Base-by-base conservation (phyloP, 2,329 filamentous ascomycete species). In the Boeremia exigua region DNA sequence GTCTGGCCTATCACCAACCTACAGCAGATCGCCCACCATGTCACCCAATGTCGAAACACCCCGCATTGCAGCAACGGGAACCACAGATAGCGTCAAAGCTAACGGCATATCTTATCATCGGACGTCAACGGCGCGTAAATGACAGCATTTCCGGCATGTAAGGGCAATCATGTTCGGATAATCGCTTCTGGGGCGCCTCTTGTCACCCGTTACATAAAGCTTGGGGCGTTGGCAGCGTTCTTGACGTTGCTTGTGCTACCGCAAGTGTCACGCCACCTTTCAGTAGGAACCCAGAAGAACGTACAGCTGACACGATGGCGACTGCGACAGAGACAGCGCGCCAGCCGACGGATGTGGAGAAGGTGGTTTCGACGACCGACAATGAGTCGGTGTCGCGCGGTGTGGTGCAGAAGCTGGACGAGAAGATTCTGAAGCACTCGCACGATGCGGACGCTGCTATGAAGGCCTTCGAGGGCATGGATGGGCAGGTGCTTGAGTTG, bases 361-460 rank as follows among this genome's bases (percentile, higher is more conserved):
- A 70, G 44, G 62, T 62, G 12, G 25, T 56, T 3, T 53, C 57
- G 6, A 43, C 63, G 1, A 47, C 46, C 17, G 46, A 58, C 19
- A 47, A 55, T 19, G 54, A 52, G 23, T 50, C 50, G 17, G 36
- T 40, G 23, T 49, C 48, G 39, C 46, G 47, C 10, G 63, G 49
- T 5, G 14, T 63, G 11, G 48, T 60, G n/a, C 59, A 60, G 44
- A 54, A 55, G 27, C 54, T 70, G 11, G 60, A 67, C 10, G 63
- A 68, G 33, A 68, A 71, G 50, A 56, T 73, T 2, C 44, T 72
- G 49, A 78, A 83, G 62, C 83, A 85, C 63, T 78, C 81, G 2
- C 79, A 84, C 50, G 83, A 86, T 79, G 84, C 80, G 27, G 85
- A 87, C 62, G 83, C 85, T 54, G 85, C 85, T 27, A 77, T 86